Percentiles rank a stretch among this genome's conserved stretches.
Conservation (phyloP, 2,329 filamentous ascomycete genomes). For the Pseudogymnoascus sp. region DNA sequence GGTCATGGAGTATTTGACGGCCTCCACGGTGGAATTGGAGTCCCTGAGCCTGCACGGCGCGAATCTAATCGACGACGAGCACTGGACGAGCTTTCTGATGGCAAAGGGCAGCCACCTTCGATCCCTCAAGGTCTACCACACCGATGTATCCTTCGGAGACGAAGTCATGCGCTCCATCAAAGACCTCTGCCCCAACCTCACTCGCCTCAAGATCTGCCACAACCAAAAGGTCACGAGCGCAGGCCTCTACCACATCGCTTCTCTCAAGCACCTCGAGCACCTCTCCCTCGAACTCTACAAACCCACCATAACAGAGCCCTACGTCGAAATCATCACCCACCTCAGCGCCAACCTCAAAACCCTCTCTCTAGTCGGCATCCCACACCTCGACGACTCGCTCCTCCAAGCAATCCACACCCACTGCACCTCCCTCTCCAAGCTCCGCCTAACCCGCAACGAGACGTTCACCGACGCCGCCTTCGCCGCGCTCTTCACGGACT, state of each 20-base stretch:
- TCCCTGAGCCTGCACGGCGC: conserved; percentile 73
- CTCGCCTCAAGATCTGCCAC: conserved; percentile 69
- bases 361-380: conserved; percentile 65
- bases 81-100: conserved; percentile 64
- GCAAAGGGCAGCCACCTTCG: conserved; percentile 58
- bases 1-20: conserved; percentile 72
- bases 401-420: conserved; percentile 62
- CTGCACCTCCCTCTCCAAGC: conserved; percentile 62
- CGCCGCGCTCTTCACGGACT: conserved; percentile 61
- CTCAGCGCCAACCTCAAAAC: conserved; percentile 64
- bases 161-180: conserved; percentile 56
- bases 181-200: conserved; percentile 57
- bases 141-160: conserved; percentile 74
- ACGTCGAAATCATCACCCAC: conserved; percentile 51
- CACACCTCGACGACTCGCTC: conserved; percentile 58
- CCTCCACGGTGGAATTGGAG: conserved; percentile 60
- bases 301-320: conserved; percentile 45
- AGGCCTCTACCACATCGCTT: conserved; percentile 57
- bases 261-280: conserved; percentile 59
- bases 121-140: conserved; percentile 69
- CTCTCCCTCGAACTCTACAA: conserved; percentile 63
- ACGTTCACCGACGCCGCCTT: conserved; percentile 69
- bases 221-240: conserved; percentile 65
- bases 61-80: conserved; percentile 70
- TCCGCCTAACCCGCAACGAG: conserved; percentile 74